Base-by-base conservation (phyloP, 257 asterid species). In the Thymus quinquecostatus region DNA sequence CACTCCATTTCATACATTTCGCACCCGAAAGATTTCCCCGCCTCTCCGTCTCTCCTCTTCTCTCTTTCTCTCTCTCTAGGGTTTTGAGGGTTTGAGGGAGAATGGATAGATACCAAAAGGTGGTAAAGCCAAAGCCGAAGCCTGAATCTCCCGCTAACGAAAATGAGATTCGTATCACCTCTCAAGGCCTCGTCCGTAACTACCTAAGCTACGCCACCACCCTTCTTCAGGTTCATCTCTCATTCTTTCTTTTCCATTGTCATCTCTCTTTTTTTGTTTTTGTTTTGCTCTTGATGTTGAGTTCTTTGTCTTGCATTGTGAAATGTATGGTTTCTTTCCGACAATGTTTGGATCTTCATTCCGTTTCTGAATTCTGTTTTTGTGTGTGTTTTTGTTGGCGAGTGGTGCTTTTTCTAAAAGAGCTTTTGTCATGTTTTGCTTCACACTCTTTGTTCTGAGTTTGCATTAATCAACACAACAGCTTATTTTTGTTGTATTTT, bases 111-210 rank as follows among this genome's bases (percentile, higher is more conserved):
- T 92, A 92, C 71, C 97, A 88, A 34, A 92, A 90, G 63, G 98
- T 92, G 58, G 92, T 86, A 83, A 92, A 88, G 84, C 96, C 90
- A 83, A 92, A 88, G 84, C 96, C 90, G 30, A 88, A 83, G 82
- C 93, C 89, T 4, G 96, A 88, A 66, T 78, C 85, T 10, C 90
- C 93, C 14, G 92, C 86, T 8, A 90, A 87, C 73, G 96, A 90
- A 82, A 92, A 92, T 90, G 98, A 92, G 89, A 90, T 92, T 80
- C 92, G 98, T n/a, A 88, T 92, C 71, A 92, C 98, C 48, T 86
- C 97, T 3, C 96, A 88, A 69, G 98, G 98, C 29, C 51, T 86
- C 77, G 94, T 89, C 40, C 88, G 96, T 33, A 92, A 85, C 80
- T 92, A 92, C 84, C 81, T 89, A 87, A 92, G 82, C 82, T 92